Base-by-base conservation (phyloP, 352 stramenopile genomes). In the Blastocystis hominis region DNA sequence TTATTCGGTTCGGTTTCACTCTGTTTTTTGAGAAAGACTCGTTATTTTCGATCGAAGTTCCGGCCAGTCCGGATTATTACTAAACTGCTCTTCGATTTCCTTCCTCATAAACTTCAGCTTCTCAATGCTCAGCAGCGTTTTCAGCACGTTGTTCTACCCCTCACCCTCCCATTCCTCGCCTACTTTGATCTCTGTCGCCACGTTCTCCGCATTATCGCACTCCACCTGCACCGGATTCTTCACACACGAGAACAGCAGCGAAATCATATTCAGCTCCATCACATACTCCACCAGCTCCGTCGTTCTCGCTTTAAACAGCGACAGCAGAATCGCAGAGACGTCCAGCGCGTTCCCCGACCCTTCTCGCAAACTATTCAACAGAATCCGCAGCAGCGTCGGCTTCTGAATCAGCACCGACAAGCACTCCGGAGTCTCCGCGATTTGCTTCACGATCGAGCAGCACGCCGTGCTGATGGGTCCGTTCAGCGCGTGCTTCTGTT, bases 81-180 rank as follows among this genome's bases (percentile, higher is more conserved):
- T 59, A 20, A 59, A 59, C 50, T 59, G 50, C n/a, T 59, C 50
- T 59, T 59, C 50, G 17, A 80, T 47, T n/a, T 84, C 72, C 54
- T 68, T 84, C 38, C 62, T 34, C 53, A 84, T 66, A 40, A 59
- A 53, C 4, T 34, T 15, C 72, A 84, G 40, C 55, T 66, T 68
- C 46, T 66, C 72, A 20, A 84, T 66, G 1, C 13, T n/a, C 15
- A 66, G 40, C 55, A 84, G 40, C 40, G 53, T 69, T 30, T 53
- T 63, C 30, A 47, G 13, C 15, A 84, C 44, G 13, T 53, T 69
- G 15, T 13, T 80, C 70, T 80, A 63, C 44, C n/a, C 42, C 5
- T 80, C 30, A 80, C 0, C n/a, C 0, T 36, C 55, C 3, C 36
- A 6, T 3, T 24, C 2, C 1, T 30, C 44, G 9, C 70, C 34